Conservation (phyloP, 495 filamentous ascomycete genomes). For the Penicillium bialowiezense region DNA sequence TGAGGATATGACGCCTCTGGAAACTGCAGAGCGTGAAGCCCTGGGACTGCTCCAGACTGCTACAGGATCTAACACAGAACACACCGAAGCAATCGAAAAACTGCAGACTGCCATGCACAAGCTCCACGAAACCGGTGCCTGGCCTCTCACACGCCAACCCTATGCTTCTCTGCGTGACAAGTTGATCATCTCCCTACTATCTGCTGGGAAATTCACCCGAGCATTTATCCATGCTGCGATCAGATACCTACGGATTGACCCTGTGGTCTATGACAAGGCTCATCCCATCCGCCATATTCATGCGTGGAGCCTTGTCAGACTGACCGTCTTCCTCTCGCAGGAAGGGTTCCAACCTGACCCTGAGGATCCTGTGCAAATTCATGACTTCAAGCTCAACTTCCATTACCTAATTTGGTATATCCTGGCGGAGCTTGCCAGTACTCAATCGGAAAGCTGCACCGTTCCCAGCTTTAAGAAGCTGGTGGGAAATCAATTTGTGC, state of each 20-base stretch:
- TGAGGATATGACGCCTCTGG: conserved; percentile 12
- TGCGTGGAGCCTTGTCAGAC: conserved; percentile 38
- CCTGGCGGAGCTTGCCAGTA: conserved; percentile 39
- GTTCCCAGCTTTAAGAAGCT: conserved; percentile 36
- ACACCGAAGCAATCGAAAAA: conserved; percentile 14
- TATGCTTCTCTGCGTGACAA: conserved; percentile 39
- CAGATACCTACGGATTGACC: conserved; percentile 38
- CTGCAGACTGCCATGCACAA: conserved; percentile 22
- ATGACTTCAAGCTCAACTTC: conserved; percentile 27
- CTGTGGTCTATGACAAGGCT: conserved; percentile 27
- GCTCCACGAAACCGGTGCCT: conserved; percentile 22
- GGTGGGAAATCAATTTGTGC: conserved; percentile 27
- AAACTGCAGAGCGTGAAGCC: conserved; percentile 24
- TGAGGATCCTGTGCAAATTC: conserved; percentile 14
- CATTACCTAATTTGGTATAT: conserved; percentile 37
- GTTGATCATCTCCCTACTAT: conserved; percentile 31
- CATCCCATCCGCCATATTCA: conserved; percentile 46
- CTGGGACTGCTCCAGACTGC: conserved; percentile 24
- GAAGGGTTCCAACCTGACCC: conserved; percentile 18
- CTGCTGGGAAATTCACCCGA: conserved; percentile 24
- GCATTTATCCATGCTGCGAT: conserved; percentile 41
- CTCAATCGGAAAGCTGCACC: conserved; percentile 31
- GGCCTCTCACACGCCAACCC: conserved; percentile 40
- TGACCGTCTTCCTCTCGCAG: conserved; percentile 37
- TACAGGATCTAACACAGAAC: conserved; percentile 9